phyloP scores from a whole-genome alignment of 2,329 filamentous ascomycete genomes.

The Epichloe elymi region DNA sequence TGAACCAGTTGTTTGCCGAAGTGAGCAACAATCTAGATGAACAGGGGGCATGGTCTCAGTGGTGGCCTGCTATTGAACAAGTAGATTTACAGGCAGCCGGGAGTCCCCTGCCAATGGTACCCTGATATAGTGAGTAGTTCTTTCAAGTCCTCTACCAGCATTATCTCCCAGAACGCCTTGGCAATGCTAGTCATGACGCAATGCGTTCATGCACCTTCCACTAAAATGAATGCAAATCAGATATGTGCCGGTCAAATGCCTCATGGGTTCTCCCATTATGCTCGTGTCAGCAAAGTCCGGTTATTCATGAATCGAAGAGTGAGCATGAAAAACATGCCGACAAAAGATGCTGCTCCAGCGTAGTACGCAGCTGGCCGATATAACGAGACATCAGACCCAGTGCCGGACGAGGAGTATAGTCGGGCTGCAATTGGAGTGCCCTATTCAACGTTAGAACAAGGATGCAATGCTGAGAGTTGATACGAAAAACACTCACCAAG shows the following conservation, averaged over 20 bases:
- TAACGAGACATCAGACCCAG: slow-evolving; percentile 6
- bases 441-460: slow-evolving; percentile 6
- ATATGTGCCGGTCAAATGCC: no score
- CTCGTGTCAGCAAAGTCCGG: slow-evolving; percentile 3
- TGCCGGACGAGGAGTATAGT: slow-evolving; percentile 12
- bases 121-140: not conserved
- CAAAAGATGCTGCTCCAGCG: slow-evolving; percentile 14
- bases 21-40: slow-evolving; percentile 15
- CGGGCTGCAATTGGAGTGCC: slow-evolving; percentile 16
- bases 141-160: not conserved
- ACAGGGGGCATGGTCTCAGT: slow-evolving; percentile 15
- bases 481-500: slow-evolving; percentile 9
- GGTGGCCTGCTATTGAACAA: slow-evolving; percentile 14
- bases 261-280: not conserved
- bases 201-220: not conserved
- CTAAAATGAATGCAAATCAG: no score
- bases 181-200: not conserved
- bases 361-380: slow-evolving; percentile 17
- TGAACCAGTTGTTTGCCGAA: slow-evolving; percentile 13
- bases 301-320: slow-evolving; percentile 4
- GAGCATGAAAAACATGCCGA: slow-evolving; percentile 9
- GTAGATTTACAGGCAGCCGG: slow-evolving; percentile 7
- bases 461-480: not conserved
- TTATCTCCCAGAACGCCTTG: not conserved
- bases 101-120: not conserved